Evolutionary conservation across 129 eudicot species (phyloP).

Genomic region (Calendula officinalis): DNA sequence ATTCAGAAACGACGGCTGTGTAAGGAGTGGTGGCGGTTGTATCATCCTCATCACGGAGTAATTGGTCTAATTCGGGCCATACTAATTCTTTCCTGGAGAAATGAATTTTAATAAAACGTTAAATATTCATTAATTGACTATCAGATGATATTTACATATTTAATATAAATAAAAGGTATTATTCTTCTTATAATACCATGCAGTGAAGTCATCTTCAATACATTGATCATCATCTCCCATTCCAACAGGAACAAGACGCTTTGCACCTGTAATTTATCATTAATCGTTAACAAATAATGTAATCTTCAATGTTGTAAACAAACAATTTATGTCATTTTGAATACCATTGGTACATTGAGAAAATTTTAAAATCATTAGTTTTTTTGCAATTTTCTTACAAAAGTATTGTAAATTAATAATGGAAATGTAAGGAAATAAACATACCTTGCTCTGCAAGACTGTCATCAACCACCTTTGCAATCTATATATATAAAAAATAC

Average conservation of each 20-base stretch:
- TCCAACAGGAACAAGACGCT: slow-evolving; percentile 86
- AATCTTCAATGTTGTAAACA: no score
- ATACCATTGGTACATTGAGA: background rate
- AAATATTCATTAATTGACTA: slow-evolving; percentile 10
- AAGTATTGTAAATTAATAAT: background rate
- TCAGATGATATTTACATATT: slow-evolving; percentile 2
- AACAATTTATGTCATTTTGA: background rate
- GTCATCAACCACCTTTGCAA: slow-evolving; percentile 84
- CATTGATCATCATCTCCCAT: slow-evolving; percentile 99
- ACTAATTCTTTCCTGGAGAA: slow-evolving; percentile 68
- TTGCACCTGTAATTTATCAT: slow-evolving; percentile 60
- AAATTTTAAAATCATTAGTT: slow-evolving; percentile 39
- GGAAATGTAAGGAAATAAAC: slow-evolving; percentile 13
- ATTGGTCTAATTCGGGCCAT: slow-evolving; percentile 75
- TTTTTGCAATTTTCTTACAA: no score
- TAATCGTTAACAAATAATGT: background rate
- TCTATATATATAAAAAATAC: slow-evolving; percentile 35
- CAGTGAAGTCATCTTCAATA: slow-evolving; percentile 95
- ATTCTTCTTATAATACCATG: slow-evolving; percentile 55
- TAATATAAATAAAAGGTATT: background rate
- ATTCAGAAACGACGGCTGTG: slow-evolving; percentile 82
- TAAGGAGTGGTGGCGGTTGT: slow-evolving; percentile 71
- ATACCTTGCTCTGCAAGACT: slow-evolving; percentile 71
- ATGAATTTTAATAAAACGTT: slow-evolving; percentile 16
- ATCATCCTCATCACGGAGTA: slow-evolving; percentile 75